phyloP scores from a whole-genome alignment of 2,329 filamentous ascomycete genomes.

The Bipolaris victoriae region DNA sequence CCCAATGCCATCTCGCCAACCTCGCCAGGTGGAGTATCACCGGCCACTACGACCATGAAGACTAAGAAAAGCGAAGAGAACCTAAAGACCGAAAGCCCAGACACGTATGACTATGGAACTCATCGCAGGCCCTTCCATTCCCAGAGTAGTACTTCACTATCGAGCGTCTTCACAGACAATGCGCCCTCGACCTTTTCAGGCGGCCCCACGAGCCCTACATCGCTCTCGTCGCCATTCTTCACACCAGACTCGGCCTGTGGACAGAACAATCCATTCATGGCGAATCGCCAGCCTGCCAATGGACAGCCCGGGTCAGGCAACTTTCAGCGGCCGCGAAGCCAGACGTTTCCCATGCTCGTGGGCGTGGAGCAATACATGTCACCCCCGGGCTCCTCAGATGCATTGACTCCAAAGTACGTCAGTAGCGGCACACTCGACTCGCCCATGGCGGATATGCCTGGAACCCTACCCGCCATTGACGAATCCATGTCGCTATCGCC shows the following conservation, averaged over 20 bases:
- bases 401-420: conserved; percentile 61
- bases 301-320: conserved; percentile 58
- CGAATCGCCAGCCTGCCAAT: conserved; percentile 57
- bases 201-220: conserved; percentile 74
- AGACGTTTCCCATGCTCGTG: conserved; percentile 77
- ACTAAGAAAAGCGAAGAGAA: conserved; percentile 73
- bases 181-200: conserved; percentile 71
- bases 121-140: conserved; percentile 70
- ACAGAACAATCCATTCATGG: conserved; percentile 65
- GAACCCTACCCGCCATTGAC: conserved; percentile 50
- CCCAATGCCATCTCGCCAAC: conserved; percentile 73
- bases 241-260: conserved; percentile 72
- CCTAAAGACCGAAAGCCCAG: conserved; percentile 62
- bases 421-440: conserved; percentile 58
- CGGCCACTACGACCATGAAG: conserved; percentile 68
- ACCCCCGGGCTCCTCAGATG: conserved; percentile 58
- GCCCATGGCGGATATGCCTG: conserved; percentile 55
- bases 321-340: conserved; percentile 79
- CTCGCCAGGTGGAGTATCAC: conserved; percentile 71
- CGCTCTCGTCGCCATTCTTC: conserved; percentile 76
- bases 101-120: conserved; percentile 65
- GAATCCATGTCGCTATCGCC: conserved; percentile 49
- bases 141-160: conserved; percentile 69
- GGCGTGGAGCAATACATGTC: conserved; percentile 67
- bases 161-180: conserved; percentile 70